Evolutionary conservation across 2,329 filamentous ascomycete species (phyloP).

Genomic region (Colletotrichum echinochloae): DNA sequence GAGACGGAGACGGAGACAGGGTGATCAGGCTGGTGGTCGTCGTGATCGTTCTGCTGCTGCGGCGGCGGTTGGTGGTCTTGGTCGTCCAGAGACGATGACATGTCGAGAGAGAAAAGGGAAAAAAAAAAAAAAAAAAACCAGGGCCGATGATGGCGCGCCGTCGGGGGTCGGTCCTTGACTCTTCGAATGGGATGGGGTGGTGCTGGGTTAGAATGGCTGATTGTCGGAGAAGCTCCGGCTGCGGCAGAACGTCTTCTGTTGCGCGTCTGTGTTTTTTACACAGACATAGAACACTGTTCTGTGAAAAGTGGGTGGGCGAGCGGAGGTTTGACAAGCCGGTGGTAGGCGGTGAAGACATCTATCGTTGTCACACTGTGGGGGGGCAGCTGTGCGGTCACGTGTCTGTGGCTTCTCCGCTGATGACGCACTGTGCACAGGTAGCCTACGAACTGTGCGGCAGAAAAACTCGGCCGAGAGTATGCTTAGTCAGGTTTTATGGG

Average conservation of each 20-base stretch:
- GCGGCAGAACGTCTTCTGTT: too few species aligned
- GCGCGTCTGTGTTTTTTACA: too few species aligned
- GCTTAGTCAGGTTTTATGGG: too few species aligned
- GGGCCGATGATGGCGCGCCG: constrained; percentile 21
- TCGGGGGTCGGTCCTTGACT: constrained; percentile 21
- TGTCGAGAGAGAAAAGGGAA: neutral
- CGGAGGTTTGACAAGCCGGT: constrained; percentile 2
- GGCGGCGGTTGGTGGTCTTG: constrained; percentile 20
- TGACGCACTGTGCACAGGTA: too few species aligned
- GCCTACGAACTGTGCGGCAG: too few species aligned
- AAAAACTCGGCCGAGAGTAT: too few species aligned
- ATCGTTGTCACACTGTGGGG: neutral
- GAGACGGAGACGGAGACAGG: constrained; percentile 40
- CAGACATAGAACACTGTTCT: too few species aligned
- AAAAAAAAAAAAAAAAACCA: neutral
- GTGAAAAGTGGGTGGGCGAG: constrained; percentile 10
- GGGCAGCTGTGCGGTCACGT: too few species aligned
- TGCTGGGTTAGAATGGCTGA: constrained; percentile 52
- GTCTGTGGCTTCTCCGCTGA: too few species aligned
- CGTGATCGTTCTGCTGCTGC: constrained; percentile 6
- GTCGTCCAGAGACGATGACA: constrained; percentile 25
- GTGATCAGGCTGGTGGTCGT: constrained; percentile 38
- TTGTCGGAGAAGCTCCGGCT: constrained; percentile 58
- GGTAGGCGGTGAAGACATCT: too few species aligned
- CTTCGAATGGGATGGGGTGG: constrained; percentile 21